These are phyloP conservation scores for Leccinum barrowsii DNA, from an alignment of 768 basidiomycete species.

Conservation along the genomic window DNA sequence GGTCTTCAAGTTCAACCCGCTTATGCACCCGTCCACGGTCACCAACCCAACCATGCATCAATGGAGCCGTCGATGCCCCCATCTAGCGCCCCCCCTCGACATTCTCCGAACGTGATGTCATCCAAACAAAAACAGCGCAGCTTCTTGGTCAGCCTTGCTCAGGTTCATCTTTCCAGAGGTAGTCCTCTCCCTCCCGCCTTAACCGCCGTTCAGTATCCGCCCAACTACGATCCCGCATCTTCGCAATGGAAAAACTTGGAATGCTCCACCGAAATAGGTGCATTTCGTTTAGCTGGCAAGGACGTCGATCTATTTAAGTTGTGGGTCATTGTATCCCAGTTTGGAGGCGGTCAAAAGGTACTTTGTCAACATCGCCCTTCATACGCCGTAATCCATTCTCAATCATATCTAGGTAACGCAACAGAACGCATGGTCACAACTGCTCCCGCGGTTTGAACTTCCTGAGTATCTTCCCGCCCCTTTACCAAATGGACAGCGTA, in stretches of 20 bases:
- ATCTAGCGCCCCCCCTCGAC: constrained; percentile 36
- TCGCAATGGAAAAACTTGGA: constrained; percentile 70
- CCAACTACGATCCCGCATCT: constrained; percentile 57
- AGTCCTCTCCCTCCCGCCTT: constrained; percentile 74
- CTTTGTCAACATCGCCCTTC: constrained; percentile 21
- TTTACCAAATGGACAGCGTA: constrained; percentile 44
- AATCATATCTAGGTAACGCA: constrained; percentile 39
- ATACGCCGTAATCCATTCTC: constrained; percentile 12
- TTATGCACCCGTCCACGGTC: constrained; percentile 38
- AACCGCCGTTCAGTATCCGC: constrained; percentile 55
- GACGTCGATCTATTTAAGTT: constrained; percentile 76
- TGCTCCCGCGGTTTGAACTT: constrained; percentile 56
- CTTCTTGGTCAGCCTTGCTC: constrained; percentile 61
- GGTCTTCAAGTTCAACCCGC: constrained; percentile 40
- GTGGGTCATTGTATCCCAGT: constrained; percentile 57
- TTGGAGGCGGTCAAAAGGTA: constrained; percentile 64
- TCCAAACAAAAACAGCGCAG: constrained; percentile 53
- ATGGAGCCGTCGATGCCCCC: constrained; percentile 45
- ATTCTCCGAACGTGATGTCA: constrained; percentile 31
- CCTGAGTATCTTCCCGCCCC: constrained; percentile 51
- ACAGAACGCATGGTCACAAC: constrained; percentile 53
- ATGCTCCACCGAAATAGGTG: constrained; percentile 55
- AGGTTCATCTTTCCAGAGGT: constrained; percentile 51
- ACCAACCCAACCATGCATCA: constrained; percentile 34
- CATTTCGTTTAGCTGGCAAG: constrained; percentile 65